Base-by-base conservation (phyloP, 228 moss, liverwort and hornwort genomes). In the Sphagnum fallax region DNA sequence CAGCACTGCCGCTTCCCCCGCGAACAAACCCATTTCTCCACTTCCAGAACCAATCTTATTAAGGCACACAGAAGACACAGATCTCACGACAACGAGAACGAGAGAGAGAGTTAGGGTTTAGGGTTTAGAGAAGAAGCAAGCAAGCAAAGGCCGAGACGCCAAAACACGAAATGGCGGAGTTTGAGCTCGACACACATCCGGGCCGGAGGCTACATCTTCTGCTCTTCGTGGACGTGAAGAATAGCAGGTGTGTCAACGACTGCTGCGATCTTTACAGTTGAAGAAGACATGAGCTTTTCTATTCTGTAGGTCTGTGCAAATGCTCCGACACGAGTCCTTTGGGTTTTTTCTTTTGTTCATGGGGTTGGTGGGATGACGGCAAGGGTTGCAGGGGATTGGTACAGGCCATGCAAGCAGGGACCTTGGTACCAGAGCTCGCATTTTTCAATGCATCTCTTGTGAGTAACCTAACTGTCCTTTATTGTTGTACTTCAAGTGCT, bases 361-460 rank as follows among this genome's bases (percentile, higher is more conserved):
- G 69, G 0, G 11, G 67, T 4, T 51, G 12, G 14, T 6, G 48
- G 9, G 69, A 16, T 57, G 48, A 14, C 10, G 49, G 49, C 16
- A 12, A 11, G 49, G 67, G 71, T 16, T 67, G 53, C 87, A 97
- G 97, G 75, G 93, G 90, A 57, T 74, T 97, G 67, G 69, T 97
- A 63, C 78, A 81, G 64, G 75, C 80, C 50, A 87, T 97, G 90
- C 93, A 88, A 76, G 81, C 91, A 4, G 97, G 93, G 47, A 70
- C 78, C 16, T 67, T 97, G 74, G 72, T 63, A 72, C 93, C 90
- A 7, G 97, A 97, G 68, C 69, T 97, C 71, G 91, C 97, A 5
- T 93, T 97, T 75, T 79, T 97, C 71, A 82, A 90, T 65, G 97
- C 91, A 65, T 69, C 78, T 16, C 80, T 97, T 49, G 97, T 97